phyloP scores from a whole-genome alignment of 1,139 yeast species.

The Meyerozyma guilliermondii region DNA sequence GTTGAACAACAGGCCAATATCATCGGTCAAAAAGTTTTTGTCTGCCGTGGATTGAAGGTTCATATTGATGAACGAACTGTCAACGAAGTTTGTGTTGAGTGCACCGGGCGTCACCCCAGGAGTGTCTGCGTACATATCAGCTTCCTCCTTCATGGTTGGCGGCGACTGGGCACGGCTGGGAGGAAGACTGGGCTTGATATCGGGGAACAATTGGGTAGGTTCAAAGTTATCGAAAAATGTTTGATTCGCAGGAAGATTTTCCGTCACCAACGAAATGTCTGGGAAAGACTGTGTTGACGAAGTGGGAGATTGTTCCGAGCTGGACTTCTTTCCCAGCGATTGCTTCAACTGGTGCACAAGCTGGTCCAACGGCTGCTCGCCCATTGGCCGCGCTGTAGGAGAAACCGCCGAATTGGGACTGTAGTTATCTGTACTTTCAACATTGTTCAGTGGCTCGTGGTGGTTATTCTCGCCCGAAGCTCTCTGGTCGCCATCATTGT shows the following conservation, averaged over 20 bases:
- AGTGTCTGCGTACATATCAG: constrained; percentile 5
- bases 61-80: constrained; percentile 41
- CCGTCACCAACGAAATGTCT: constrained; percentile 44
- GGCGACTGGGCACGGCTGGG: constrained; percentile 39
- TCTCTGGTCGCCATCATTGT: constrained; percentile 4
- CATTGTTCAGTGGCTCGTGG: constrained; percentile 3
- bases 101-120: constrained; percentile 31
- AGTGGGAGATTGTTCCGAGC: constrained; percentile 22
- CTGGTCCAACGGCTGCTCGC: constrained; percentile 22
- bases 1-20: constrained; percentile 28
- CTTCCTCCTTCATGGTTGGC: constrained; percentile 5
- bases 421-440: constrained; percentile 2
- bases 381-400: constrained; percentile 13
- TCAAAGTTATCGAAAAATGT: constrained; percentile 44
- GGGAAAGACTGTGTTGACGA: constrained; percentile 41
- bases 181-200: constrained; percentile 27
- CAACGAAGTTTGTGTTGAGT: constrained; percentile 39
- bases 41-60: constrained; percentile 40
- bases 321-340: constrained; percentile 2
- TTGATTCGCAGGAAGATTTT: constrained; percentile 34
- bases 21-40: constrained; percentile 27
- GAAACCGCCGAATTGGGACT: constrained; percentile 18
- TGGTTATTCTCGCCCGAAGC: constrained; percentile 3
- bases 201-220: constrained; percentile 48
- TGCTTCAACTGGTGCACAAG: constrained; percentile 27